Percentiles rank a stretch among this genome's conserved stretches.
Evolutionary conservation across 2,329 filamentous ascomycete genomes (phyloP).

Genomic region (Ophiostoma ulmi): DNA sequence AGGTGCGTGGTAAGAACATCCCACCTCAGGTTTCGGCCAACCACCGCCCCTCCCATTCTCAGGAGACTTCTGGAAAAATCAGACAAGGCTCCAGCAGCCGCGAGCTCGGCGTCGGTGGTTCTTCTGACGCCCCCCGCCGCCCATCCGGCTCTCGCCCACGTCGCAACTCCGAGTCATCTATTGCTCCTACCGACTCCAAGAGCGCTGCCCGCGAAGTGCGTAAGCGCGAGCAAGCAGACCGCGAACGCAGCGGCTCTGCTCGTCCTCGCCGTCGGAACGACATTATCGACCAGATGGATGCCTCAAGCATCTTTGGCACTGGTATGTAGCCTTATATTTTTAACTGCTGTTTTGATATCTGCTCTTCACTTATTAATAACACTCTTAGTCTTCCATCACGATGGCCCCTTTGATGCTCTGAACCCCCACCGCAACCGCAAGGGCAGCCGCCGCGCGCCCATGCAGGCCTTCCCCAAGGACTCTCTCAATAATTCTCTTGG

Average conservation of each 20-base stretch:
- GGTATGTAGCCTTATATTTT: conserved; percentile 54
- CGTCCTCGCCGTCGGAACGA: conserved; percentile 60
- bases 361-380: background rate
- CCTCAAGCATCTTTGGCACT: conserved; percentile 90
- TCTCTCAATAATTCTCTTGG: conserved; percentile 90
- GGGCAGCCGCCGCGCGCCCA: conserved; percentile 76
- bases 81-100: conserved; percentile 34
- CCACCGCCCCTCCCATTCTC: conserved; percentile 61
- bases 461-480: conserved; percentile 92
- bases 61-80: conserved; percentile 57
- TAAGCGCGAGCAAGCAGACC: conserved; percentile 50
- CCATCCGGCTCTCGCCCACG: conserved; percentile 49
- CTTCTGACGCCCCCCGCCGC: conserved; percentile 26
- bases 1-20: conserved; percentile 45
- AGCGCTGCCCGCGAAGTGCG: conserved; percentile 48
- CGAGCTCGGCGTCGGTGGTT: background rate
- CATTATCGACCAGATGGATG: conserved; percentile 93
- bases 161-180: conserved; percentile 75
- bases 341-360: background rate
- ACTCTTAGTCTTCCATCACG: conserved; percentile 82
- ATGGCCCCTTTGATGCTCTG: conserved; percentile 93
- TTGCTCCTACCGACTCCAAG: conserved; percentile 51
- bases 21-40: conserved; percentile 41
- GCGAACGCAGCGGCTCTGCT: conserved; percentile 44
- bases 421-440: conserved; percentile 90